Evolutionary conservation across 768 basidiomycete genomes (phyloP).

Genomic region (Dendrothele bispora): DNA sequence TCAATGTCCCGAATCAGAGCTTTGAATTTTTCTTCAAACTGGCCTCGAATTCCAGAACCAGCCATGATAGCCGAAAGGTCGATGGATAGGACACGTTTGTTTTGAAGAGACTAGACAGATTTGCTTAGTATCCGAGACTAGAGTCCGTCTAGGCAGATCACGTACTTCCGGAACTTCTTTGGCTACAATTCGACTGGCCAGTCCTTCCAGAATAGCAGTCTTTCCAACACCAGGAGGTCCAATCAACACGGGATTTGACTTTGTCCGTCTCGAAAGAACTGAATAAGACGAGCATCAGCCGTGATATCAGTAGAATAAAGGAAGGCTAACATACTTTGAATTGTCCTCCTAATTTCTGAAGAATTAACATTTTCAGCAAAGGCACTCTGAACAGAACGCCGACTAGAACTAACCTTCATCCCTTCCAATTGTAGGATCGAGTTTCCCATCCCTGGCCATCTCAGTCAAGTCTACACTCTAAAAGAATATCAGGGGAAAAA

Average conservation of each 20-base stretch:
- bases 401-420: conserved; percentile 60
- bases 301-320: background rate
- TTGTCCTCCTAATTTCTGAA: conserved; percentile 82
- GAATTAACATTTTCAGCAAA: background rate
- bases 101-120: conserved; percentile 65
- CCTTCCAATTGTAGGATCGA: conserved; percentile 89
- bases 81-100: conserved; percentile 85
- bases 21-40: conserved; percentile 95
- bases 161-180: conserved; percentile 89
- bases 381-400: background rate
- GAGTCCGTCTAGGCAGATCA: background rate
- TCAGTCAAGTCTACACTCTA: conserved; percentile 86
- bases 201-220: conserved; percentile 88
- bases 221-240: conserved; percentile 92
- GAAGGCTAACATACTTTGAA: conserved; percentile 66
- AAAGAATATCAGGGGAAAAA: background rate
- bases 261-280: conserved; percentile 88
- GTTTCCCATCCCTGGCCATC: conserved; percentile 78
- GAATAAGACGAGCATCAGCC: background rate
- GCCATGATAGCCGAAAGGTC: conserved; percentile 85
- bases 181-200: conserved; percentile 83
- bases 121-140: background rate
- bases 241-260: conserved; percentile 89
- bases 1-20: conserved; percentile 88
- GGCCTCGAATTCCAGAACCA: conserved; percentile 88